Evolutionary conservation across 208 protist species (phyloP).

Genomic region (Spongospora subterranea): DNA sequence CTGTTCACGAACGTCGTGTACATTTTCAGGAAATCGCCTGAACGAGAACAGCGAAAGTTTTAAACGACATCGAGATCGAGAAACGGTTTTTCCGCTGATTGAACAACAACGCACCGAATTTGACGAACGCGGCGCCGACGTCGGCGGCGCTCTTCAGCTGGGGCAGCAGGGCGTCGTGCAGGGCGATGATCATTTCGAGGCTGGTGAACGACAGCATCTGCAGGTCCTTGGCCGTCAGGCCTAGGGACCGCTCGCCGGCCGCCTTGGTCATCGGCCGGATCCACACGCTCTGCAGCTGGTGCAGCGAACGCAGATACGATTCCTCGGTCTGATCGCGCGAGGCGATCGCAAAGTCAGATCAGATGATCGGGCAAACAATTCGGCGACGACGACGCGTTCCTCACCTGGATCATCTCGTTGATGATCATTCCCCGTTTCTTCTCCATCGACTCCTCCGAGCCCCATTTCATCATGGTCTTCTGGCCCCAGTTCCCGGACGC

Average conservation of each 20-base stretch:
- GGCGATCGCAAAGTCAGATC: not conserved
- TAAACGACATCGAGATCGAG: not conserved
- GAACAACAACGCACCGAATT: not conserved
- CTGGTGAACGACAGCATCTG: conserved; percentile 27
- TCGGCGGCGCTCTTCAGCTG: conserved; percentile 3
- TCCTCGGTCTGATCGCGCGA: conserved; percentile 17
- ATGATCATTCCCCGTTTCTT: not conserved
- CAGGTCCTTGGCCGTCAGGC: not conserved
- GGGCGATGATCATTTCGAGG: not conserved
- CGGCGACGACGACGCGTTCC: not conserved
- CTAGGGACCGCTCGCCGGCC: not conserved
- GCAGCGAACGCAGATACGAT: conserved; percentile 16
- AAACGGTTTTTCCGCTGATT: too few species aligned
- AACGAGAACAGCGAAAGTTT: not conserved
- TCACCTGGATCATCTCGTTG: conserved; percentile 40
- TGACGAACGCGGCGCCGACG: conserved; percentile 32
- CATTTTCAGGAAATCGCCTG: conserved; percentile 54
- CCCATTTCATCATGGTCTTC: conserved; percentile 33
- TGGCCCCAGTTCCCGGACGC: conserved; percentile 31
- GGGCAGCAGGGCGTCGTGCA: conserved; percentile 47
- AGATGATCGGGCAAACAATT: not conserved
- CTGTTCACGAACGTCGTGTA: conserved; percentile 55
- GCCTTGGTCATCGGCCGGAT: conserved; percentile 6
- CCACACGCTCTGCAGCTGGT: not conserved
- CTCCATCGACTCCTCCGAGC: conserved; percentile 50